Evolutionary conservation across 2,329 filamentous ascomycete species (phyloP).

Genomic region (Albifimbria verrucaria): DNA sequence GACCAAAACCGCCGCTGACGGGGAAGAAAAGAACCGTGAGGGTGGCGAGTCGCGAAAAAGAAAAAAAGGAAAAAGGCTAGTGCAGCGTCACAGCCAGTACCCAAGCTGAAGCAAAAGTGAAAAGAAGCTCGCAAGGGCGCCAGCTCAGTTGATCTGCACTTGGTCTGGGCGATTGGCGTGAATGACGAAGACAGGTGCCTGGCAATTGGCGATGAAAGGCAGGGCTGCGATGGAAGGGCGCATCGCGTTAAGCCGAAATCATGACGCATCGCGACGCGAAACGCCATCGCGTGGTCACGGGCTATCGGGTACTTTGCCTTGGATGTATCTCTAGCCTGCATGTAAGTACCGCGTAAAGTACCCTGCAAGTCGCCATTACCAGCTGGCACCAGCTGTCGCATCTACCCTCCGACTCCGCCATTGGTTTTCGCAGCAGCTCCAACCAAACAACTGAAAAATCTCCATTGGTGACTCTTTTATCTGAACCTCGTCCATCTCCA

Average conservation of each 20-base stretch:
- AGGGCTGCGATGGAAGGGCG: background rate
- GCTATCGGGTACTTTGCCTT: constrained; percentile 5
- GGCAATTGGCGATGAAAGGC: background rate
- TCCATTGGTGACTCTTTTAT: background rate
- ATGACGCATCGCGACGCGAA: constrained; percentile 30
- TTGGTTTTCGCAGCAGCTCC: background rate
- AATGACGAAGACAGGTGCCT: background rate
- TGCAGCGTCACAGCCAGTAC: background rate
- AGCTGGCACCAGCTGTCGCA: constrained; percentile 1
- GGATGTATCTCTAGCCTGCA: background rate
- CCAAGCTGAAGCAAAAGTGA: background rate
- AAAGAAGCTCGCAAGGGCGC: background rate
- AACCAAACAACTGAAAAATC: background rate
- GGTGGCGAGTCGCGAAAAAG: background rate
- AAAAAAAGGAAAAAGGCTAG: background rate
- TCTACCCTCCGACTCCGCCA: background rate
- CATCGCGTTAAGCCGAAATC: constrained; percentile 9
- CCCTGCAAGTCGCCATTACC: constrained; percentile 2
- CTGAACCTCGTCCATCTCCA: too few relatives aligned
- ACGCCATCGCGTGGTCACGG: constrained; percentile 32
- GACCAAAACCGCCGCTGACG: background rate
- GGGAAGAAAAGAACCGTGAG: background rate
- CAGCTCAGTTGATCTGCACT: too few relatives aligned
- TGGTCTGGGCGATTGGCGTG: too few relatives aligned
- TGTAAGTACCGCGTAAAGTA: constrained; percentile 3